These are phyloP conservation scores for Xerocomellus chrysenteron DNA, from an alignment of 768 basidiomycete genomes.

Conservation along the genomic window DNA sequence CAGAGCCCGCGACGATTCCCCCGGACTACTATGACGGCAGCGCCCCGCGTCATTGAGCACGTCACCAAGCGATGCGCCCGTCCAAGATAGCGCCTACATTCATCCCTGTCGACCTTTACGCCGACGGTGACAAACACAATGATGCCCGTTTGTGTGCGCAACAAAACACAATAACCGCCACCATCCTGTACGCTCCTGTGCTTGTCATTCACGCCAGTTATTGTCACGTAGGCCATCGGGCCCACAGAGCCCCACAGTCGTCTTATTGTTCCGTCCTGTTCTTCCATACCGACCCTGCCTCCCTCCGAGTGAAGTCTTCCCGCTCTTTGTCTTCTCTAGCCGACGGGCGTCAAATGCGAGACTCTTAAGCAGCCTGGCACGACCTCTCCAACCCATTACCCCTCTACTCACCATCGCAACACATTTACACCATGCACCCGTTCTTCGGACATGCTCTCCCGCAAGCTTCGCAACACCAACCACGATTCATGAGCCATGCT, in stretches of 20 bases:
- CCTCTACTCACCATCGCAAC: neutral
- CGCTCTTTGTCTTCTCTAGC: neutral
- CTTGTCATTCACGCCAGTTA: neutral
- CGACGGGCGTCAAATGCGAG: neutral
- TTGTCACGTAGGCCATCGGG: neutral
- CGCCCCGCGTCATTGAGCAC: neutral
- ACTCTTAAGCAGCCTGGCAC: neutral
- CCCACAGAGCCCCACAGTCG: neutral
- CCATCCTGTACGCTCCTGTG: neutral
- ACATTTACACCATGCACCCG: constrained; percentile 4
- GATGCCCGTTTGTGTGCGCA: neutral
- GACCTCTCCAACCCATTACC: neutral
- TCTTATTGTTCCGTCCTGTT: constrained; percentile 10
- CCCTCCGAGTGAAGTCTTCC: neutral
- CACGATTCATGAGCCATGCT: neutral
- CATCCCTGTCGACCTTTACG: neutral
- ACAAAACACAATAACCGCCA: constrained; percentile 6
- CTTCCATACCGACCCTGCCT: constrained; percentile 9
- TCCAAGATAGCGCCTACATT: neutral
- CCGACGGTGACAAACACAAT: neutral
- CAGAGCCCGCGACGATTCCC: neutral
- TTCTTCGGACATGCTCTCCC: neutral
- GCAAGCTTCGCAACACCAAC: neutral
- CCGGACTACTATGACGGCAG: no score
- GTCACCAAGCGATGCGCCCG: neutral